phyloP scores from a whole-genome alignment of 306 rosid species.

The Trifolium dubium region DNA sequence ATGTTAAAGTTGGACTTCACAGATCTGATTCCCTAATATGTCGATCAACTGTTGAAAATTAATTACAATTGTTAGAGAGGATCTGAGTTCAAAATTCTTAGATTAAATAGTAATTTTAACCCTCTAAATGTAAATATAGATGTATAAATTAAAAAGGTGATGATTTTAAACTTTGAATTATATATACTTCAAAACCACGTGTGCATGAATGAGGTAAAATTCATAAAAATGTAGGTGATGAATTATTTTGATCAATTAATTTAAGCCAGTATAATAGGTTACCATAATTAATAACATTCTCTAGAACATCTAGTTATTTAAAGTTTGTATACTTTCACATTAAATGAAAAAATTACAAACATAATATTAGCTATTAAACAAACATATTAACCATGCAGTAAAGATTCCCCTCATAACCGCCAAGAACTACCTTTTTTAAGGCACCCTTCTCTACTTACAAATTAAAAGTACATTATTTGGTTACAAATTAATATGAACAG shows the following conservation, averaged over 20 bases:
- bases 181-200: constrained; percentile 12
- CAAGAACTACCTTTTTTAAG: constrained; percentile 12
- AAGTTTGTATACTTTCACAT: neutral
- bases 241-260: constrained; percentile 36
- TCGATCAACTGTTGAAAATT: neutral
- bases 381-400: neutral
- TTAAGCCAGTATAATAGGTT: constrained; percentile 10
- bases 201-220: constrained; percentile 28
- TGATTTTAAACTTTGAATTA: neutral
- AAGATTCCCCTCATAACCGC: constrained; percentile 7
- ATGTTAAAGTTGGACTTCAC: too few species aligned
- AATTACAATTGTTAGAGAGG: neutral
- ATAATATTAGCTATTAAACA: constrained; percentile 31
- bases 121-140: neutral
- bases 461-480: constrained; percentile 27
- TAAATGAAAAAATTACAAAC: constrained; percentile 20
- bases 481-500: constrained; percentile 18
- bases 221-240: constrained; percentile 20
- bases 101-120: neutral
- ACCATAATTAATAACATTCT: constrained; percentile 21
- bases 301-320: constrained; percentile 8
- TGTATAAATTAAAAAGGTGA: neutral
- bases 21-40: too few species aligned
- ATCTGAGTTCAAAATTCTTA: neutral
- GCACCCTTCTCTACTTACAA: neutral